phyloP scores from a whole-genome alignment of 75 land plant genomes.

The Chamaecyparis obtusa region DNA sequence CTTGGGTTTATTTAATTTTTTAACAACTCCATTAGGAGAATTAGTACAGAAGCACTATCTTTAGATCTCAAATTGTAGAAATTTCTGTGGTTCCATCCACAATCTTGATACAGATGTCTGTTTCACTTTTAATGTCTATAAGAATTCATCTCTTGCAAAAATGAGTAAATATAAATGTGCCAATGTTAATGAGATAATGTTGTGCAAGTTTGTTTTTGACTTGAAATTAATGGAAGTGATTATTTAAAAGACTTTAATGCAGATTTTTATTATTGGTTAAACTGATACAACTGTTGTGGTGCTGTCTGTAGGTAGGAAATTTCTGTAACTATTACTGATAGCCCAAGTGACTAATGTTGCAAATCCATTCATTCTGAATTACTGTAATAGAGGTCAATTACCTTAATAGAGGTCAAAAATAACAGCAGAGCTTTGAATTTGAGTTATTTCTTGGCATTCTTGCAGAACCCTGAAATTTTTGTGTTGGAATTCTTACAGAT shows the following conservation, averaged over 20 bases:
- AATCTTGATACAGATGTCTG: not conserved
- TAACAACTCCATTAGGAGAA: not conserved
- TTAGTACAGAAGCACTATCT: not conserved
- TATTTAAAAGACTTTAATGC: not conserved
- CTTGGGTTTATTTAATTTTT: not conserved
- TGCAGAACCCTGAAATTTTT: not conserved
- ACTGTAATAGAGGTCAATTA: not conserved
- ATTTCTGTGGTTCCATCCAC: not conserved
- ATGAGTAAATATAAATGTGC: not conserved
- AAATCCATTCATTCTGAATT: not conserved
- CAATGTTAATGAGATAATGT: not conserved
- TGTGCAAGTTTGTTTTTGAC: not conserved
- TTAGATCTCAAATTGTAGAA: not conserved
- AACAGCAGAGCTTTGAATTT: not conserved
- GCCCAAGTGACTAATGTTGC: not conserved
- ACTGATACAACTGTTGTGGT: not conserved
- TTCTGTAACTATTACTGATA: not conserved
- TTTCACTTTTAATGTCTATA: not conserved
- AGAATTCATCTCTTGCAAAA: not conserved
- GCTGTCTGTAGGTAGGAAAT: not conserved
- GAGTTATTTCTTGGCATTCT: not conserved
- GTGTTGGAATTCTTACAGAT: conserved; percentile 22
- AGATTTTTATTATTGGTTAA: not conserved
- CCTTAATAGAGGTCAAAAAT: not conserved
- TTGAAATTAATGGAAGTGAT: not conserved